Percentiles rank a stretch among this genome's conserved stretches.
Evolutionary conservation across 148 eudicot species (phyloP).

Genomic region (Diospyros lotus): DNA sequence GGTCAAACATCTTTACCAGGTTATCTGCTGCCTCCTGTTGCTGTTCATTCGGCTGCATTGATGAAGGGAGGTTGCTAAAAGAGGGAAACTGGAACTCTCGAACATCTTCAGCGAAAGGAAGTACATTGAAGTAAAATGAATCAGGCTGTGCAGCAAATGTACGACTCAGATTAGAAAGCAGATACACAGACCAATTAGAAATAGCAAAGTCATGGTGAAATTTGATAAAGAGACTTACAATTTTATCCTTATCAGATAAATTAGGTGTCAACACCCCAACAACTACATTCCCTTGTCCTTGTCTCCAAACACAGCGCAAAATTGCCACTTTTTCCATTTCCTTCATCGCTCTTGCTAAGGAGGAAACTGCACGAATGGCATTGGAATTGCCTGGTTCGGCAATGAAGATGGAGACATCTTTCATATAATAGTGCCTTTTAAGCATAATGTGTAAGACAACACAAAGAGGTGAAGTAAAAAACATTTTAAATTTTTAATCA

Average conservation of each 20-base stretch:
- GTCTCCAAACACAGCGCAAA: constrained; percentile 93
- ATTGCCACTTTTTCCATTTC: constrained; percentile 91
- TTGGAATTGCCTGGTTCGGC: constrained; percentile 88
- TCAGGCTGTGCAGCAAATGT: constrained; percentile 63
- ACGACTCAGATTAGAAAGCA: constrained; percentile 15
- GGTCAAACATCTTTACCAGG: constrained; percentile 83
- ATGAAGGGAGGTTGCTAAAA: constrained; percentile 65
- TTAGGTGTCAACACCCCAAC: constrained; percentile 88
- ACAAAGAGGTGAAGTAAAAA: constrained; percentile 1
- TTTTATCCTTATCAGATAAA: constrained; percentile 57
- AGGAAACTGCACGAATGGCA: constrained; percentile 72
- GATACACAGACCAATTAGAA: background rate
- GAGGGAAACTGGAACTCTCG: constrained; percentile 97
- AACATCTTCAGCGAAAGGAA: constrained; percentile 95
- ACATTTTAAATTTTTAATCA: background rate
- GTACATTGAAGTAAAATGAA: constrained; percentile 92
- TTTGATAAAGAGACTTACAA: constrained; percentile 45
- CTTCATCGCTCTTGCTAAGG: constrained; percentile 93
- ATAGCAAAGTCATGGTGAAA: background rate
- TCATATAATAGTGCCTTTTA: constrained; percentile 86
- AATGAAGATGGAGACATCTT: constrained; percentile 81
- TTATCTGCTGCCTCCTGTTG: constrained; percentile 89
- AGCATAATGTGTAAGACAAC: constrained; percentile 18
- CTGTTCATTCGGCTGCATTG: constrained; percentile 71
- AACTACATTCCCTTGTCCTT: constrained; percentile 84